Percentiles rank a stretch among this genome's conserved stretches.
These are phyloP conservation scores for Hanseniaspora lindneri DNA, from an alignment of 805 yeast species.

Conservation along the genomic window DNA sequence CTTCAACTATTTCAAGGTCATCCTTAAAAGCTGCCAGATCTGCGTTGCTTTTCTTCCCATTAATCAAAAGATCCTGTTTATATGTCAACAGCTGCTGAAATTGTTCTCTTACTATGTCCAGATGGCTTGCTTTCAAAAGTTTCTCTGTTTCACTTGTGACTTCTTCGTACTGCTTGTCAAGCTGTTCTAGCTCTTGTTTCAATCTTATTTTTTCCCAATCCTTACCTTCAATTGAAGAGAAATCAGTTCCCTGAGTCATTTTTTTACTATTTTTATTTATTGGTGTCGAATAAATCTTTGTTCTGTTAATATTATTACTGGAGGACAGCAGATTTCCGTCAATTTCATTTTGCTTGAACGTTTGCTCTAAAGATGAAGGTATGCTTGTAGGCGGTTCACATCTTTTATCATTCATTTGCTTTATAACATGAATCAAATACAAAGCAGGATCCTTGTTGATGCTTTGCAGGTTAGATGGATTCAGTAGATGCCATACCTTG, in stretches of 20 bases:
- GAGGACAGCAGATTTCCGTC: slow-evolving; percentile 51
- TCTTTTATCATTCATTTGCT: slow-evolving; percentile 71
- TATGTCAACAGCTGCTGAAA: slow-evolving; percentile 71
- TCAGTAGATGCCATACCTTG: slow-evolving; percentile 89
- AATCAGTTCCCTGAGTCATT: slow-evolving; percentile 49
- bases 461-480: slow-evolving; percentile 75
- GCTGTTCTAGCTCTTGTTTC: slow-evolving; percentile 61
- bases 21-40: slow-evolving; percentile 42
- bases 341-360: slow-evolving; percentile 76
- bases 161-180: slow-evolving; percentile 43
- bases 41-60: slow-evolving; percentile 20
- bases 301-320: slow-evolving; percentile 35
- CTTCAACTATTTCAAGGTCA: slow-evolving; percentile 59
- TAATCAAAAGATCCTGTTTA: slow-evolving; percentile 49
- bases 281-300: slow-evolving; percentile 20
- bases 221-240: slow-evolving; percentile 39
- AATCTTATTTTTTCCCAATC: slow-evolving; percentile 79
- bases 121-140: slow-evolving; percentile 22
- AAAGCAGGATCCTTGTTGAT: slow-evolving; percentile 88
- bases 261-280: slow-evolving; percentile 23
- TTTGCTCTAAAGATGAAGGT: slow-evolving; percentile 84
- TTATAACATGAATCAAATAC: slow-evolving; percentile 79
- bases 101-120: slow-evolving; percentile 43
- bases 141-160: slow-evolving; percentile 21
- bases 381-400: slow-evolving; percentile 83